These are phyloP conservation scores for Laburnicola sp. DNA, from an alignment of 2,329 filamentous ascomycete species.

Conservation along the genomic window DNA sequence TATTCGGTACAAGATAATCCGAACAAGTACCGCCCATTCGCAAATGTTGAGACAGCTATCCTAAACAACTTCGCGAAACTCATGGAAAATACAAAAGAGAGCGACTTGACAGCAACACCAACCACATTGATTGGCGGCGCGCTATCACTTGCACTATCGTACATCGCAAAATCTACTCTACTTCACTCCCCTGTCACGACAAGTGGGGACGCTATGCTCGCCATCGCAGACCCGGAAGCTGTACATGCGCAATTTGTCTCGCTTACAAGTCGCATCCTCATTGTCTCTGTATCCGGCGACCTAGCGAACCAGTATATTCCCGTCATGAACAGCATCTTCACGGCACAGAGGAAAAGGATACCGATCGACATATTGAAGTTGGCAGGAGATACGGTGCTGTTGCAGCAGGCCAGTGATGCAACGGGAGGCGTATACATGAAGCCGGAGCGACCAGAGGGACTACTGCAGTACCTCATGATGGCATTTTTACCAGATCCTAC, in stretches of 20 bases:
- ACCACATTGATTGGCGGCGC: conserved; percentile 91
- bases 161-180: conserved; percentile 82
- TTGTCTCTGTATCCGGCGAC: conserved; percentile 87
- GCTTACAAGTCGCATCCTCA: conserved; percentile 80
- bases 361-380: conserved; percentile 91
- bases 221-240: conserved; percentile 46
- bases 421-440: conserved; percentile 72
- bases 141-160: conserved; percentile 81
- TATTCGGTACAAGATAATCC: conserved; percentile 52
- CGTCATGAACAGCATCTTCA: conserved; percentile 98
- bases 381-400: conserved; percentile 81
- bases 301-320: conserved; percentile 91
- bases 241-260: conserved; percentile 47
- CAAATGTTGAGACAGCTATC: conserved; percentile 80
- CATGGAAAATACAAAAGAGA: conserved; percentile 65
- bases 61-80: conserved; percentile 73
- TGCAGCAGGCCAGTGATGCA: conserved; percentile 85
- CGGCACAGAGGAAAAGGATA: conserved; percentile 82
- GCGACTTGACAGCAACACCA: conserved; percentile 66
- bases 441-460: conserved; percentile 56
- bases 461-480: conserved; percentile 94
- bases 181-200: conserved; percentile 48
- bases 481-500: conserved; percentile 77
- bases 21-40: conserved; percentile 94
- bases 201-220: conserved; percentile 53